A percentile compares a stretch with the other conserved stretches of the same genome.
Evolutionary conservation across 2,329 filamentous ascomycete species (phyloP).

Genomic region (Periconia digitata): DNA sequence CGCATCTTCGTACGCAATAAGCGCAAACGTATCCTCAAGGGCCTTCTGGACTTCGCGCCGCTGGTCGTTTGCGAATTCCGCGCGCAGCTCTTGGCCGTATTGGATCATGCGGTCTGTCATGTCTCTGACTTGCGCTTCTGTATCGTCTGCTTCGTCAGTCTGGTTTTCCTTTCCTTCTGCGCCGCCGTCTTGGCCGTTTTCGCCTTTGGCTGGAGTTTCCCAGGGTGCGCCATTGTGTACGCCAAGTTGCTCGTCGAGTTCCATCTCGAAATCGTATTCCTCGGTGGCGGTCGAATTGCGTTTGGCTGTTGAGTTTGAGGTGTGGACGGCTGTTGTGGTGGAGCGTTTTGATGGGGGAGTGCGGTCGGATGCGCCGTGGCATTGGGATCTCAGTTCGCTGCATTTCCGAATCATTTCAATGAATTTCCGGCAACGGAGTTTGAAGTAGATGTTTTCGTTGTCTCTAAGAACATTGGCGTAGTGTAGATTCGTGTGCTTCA

Average conservation of each 20-base stretch:
- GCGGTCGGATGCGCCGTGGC: constrained; percentile 12
- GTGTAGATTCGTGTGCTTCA: constrained; percentile 76
- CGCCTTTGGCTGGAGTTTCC: constrained; percentile 23
- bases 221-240: constrained; percentile 34
- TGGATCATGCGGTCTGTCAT: constrained; percentile 70
- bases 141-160: constrained; percentile 34
- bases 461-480: constrained; percentile 80
- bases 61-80: constrained; percentile 74
- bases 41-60: constrained; percentile 70
- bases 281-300: constrained; percentile 44
- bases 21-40: constrained; percentile 81
- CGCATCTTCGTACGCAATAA: constrained; percentile 85
- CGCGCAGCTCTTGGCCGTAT: constrained; percentile 77
- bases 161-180: constrained; percentile 24
- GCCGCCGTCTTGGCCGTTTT: constrained; percentile 35
- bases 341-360: constrained; percentile 33
- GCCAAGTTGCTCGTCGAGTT: constrained; percentile 56
- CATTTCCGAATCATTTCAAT: constrained; percentile 72
- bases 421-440: constrained; percentile 85
- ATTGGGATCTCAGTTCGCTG: constrained; percentile 46
- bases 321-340: constrained; percentile 25
- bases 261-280: constrained; percentile 60
- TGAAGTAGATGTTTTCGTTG: constrained; percentile 85
- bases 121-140: constrained; percentile 36
- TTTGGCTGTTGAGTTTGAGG: constrained; percentile 27